Evolutionary conservation across 2,329 filamentous ascomycete species (phyloP), one percentile per base, ranked within the genome.

Genomic region (Fusarium penzigii): DNA sequence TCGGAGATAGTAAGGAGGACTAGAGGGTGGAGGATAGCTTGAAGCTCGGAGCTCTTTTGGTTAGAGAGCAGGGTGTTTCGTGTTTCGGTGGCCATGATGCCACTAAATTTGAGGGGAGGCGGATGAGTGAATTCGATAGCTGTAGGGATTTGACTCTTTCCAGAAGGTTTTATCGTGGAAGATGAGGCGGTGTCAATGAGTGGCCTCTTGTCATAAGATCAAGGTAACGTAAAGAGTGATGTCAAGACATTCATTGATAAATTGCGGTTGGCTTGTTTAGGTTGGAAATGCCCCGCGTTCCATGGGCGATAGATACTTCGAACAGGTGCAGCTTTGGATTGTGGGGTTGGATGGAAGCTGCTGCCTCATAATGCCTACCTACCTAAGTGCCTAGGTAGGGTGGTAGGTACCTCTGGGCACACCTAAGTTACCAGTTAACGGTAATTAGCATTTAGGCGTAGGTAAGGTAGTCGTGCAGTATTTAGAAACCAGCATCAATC

Each of bases 1-100:
- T 99, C 94, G 63, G 93, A 96, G 65, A 99, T 94, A 59, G 89
- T 95, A 74, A 99, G 89, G 61, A 97, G 88, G 47, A 96, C 92
- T 44, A 99, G 86, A 25, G 94, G 94, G 67, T 99, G 94, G 16
- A 99, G 84, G 63, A 92, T 85, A 50, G 92, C 85, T 59, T 91
- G 87, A 42, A 95, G 84, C 71, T 94, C 90, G 40, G 82, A 81
- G 61, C 84, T 80, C 72, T 85, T 88, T 65, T 85, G 80, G 52
- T 78, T 79, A 6, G 87, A 89, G 43, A 91, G 69, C 56, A 90
- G 78, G 48, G 84, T 76, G 62, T 85, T 86, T 60, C 58, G 48
- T 53, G 54, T 58, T 53, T 70, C 58, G 55, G 76, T 71, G 51
- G 77, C 76, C 81, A 86, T 86, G 48, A 44, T 72, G 64, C 56